Base-by-base conservation (phyloP, 345 rosid species). In the Hypericum androsaemum region DNA sequence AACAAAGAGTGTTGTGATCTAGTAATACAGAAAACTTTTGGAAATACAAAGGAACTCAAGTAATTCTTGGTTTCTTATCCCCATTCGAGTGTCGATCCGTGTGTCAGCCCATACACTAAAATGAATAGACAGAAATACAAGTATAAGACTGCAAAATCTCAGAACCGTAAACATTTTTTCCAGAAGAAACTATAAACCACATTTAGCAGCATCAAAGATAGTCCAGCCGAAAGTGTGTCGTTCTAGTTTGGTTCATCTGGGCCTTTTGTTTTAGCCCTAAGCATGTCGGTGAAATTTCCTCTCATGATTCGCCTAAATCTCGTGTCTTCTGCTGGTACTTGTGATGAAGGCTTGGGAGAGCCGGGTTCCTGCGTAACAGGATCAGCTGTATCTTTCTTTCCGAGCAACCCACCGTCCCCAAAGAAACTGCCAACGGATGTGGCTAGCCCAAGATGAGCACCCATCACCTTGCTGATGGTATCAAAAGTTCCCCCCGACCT, bases 261-360 rank as follows among this genome's bases (percentile, higher is more conserved):
- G 65, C 64, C 66, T 63, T 77, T 84, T 28, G 77, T 44, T 77
- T 83, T 89, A 49, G 80, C 77, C 63, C 89, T 68, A 32, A 90
- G 86, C 95, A 87, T 84, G 57, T 87, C 96, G 0, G 89, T 68
- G 75, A 90, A 88, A 69, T 79, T 77, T 13, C 94, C 96, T 50
- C 82, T 82, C 95, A 90, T 84, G 66, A 90, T 90, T 41, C 95
- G 92, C 82, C 66, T 79, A 71, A 90, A 84, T 69, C 98, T 73
- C 2, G 89, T 90, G 68, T 87, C 98, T 67, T 90, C 96, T 28
- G 65, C 73, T 0, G 72, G 56, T 41, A 75, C 50, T 2, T 76
- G 63, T 9, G 63, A 46, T 17, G 37, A 43, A 10, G 67, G 62
- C 58, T 64, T 70, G 7, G 92, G 82, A 32, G 96, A 70, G 39